Evolutionary conservation across 495 filamentous ascomycete genomes (phyloP).

Genomic region (Poronia punctata): DNA sequence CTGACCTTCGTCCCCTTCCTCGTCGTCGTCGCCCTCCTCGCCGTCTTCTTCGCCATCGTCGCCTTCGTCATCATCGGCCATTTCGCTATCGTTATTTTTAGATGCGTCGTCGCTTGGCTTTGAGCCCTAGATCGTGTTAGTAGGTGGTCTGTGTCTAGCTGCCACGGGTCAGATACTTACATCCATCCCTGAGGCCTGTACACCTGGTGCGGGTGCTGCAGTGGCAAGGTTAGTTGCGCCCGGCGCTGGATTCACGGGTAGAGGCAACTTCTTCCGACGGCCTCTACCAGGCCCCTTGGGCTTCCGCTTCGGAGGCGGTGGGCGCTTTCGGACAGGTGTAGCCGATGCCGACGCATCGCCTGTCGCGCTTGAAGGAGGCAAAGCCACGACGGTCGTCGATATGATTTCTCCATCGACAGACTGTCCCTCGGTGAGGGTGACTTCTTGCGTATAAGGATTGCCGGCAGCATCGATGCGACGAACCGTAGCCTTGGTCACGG

Average conservation of each 20-base stretch:
- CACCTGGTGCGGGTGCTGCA: constrained; percentile 20
- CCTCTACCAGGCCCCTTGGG: constrained; percentile 60
- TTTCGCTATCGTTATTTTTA: constrained; percentile 35
- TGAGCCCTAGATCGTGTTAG: constrained; percentile 26
- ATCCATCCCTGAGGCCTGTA: constrained; percentile 13
- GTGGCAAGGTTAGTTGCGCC: constrained; percentile 28
- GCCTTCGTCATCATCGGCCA: constrained; percentile 45
- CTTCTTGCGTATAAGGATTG: constrained; percentile 72
- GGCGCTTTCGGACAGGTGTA: constrained; percentile 48
- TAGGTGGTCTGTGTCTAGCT: background rate
- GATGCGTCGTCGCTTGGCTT: constrained; percentile 33
- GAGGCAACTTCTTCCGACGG: constrained; percentile 53
- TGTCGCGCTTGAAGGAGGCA: constrained; percentile 19
- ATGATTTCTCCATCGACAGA: constrained; percentile 73
- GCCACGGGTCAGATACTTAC: constrained; percentile 8
- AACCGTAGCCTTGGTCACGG: constrained; percentile 67
- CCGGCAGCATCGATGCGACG: constrained; percentile 69
- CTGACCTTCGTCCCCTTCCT: constrained; percentile 26
- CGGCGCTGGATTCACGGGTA: constrained; percentile 31
- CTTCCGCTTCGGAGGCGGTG: constrained; percentile 72
- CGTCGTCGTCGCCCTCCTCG: constrained; percentile 27
- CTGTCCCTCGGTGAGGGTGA: constrained; percentile 74
- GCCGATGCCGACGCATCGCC: constrained; percentile 20
- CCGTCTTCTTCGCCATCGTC: constrained; percentile 36
- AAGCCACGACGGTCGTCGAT: constrained; percentile 44